Base-by-base conservation (phyloP, 148 eudicot species). In the Persicaria tinctoria region DNA sequence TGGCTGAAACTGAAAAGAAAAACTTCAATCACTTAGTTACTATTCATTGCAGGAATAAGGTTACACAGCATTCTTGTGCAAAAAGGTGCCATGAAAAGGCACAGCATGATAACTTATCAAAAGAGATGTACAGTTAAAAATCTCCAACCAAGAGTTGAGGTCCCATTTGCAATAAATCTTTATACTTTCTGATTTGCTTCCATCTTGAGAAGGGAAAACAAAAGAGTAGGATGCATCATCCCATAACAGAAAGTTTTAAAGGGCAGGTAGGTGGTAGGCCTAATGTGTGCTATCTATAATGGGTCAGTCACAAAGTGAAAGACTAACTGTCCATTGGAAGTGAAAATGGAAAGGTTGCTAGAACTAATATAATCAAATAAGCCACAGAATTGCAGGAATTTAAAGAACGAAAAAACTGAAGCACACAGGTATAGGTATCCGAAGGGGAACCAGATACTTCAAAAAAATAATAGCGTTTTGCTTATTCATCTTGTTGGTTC, bases 81-180 rank as follows among this genome's bases (percentile, higher is more conserved):
- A 38, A 64, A 64, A 64, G 69, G 69, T 32, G 45, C 11, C n/a
- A 38, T 45, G 2, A 64, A 64, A 6, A 64, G 41, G 47, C 46
- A 64, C 13, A 46, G 2, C 32, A 9, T 10, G 44, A 62, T 62
- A 5, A 62, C 68, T 62, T 62, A 56, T 16, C 62, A 56, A 56
- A 14, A 17, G n/a, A 56, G 44, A 16, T 18, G 68, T 23, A 27
- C 12, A 38, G 4, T 10, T 10, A 38, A 17, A 38, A 64, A 27
- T 60, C 44, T 64, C 38, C 70, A 64, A 64, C 70, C 70, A 64
- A 64, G 70, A 41, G 70, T 64, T 64, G 47, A 32, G 70, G 46
- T 64, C 46, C 70, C n/a, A 12, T 32, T 41, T 41, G 46, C 8
- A 41, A n/a, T 4, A 62, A 64, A 12, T n/a, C 17, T 32, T 64